Base-by-base conservation (phyloP, 2,329 filamentous ascomycete species). In the Cladosporium sphaerospermum region DNA sequence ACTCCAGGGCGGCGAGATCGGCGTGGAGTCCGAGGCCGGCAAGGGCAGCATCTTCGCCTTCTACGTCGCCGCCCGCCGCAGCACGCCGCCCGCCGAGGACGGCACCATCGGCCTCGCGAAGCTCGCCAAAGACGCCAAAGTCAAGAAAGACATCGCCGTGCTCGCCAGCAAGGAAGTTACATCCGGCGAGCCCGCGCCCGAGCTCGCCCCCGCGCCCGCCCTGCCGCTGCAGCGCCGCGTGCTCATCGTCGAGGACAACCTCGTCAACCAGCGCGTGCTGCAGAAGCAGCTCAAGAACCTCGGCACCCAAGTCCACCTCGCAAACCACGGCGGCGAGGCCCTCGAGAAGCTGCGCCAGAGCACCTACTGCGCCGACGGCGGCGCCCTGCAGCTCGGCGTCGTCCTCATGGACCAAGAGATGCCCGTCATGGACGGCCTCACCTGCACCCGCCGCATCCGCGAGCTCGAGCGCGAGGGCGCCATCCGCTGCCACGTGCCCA, bases 321-420 rank as follows among this genome's bases (percentile, higher is more conserved):
- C 74, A 10, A 77, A 77, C 55, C 75, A 77, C 57, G 74, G 75
- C 52, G 75, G 74, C 23, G 75, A 78, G 61, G 73, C 72, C 5
- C 66, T 77, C 3, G 73, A 75, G 28, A 62, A 65, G 11, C 65
- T 78, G 11, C 71, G 68, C 53, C 63, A 69, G n/a, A 39, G 36
- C 36, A 70, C 66, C 1, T 76, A 72, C 57, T 75, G 71, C 67
- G 36, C 8, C 31, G 65, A 64, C 11, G 62, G 63, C 14, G 56
- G 54, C 41, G 57, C 54, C 19, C 49, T 67, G 11, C 60, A 67
- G 44, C 49, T 69, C 1, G 64, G 62, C 31, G 64, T 89, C 43
- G 83, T 91, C 10, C 69, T 91, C 5, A 89, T 91, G 86, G 88
- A 91, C 64, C 75, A 89, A 45, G 86, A 90, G 63, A 91, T 91